A percentile compares a stretch with the other conserved stretches of the same genome.
phyloP scores from a whole-genome alignment of 139 green algal genomes.

The Picochlorum sp. region DNA sequence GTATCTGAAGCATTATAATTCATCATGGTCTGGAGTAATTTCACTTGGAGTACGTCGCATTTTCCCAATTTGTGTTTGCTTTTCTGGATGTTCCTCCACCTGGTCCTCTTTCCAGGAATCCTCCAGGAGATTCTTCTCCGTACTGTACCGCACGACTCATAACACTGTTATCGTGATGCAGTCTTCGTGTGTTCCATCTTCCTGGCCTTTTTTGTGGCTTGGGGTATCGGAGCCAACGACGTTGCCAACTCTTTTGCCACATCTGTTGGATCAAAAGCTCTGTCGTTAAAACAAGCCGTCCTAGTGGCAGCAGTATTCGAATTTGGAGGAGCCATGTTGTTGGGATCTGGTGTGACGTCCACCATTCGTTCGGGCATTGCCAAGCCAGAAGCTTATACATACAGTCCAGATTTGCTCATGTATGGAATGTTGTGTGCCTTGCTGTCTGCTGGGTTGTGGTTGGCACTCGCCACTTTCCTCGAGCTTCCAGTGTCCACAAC shows the following conservation, averaged over 20 bases:
- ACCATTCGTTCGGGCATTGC: conserved; percentile 38
- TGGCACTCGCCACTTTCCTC: conserved; percentile 41
- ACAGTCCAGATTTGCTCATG: conserved; percentile 42
- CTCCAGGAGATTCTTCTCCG: too few relatives aligned
- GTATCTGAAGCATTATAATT: background rate
- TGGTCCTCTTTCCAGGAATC: too few relatives aligned
- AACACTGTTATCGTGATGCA: background rate
- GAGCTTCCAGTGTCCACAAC: conserved; percentile 44
- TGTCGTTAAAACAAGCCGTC: conserved; percentile 27
- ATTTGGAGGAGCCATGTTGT: conserved; percentile 28
- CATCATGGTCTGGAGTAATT: conserved; percentile 2
- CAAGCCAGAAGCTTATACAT: conserved; percentile 23
- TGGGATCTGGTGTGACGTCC: conserved; percentile 40
- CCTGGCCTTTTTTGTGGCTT: conserved; percentile 25
- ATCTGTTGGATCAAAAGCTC: conserved; percentile 25
- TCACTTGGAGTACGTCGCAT: background rate
- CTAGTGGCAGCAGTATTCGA: conserved; percentile 32
- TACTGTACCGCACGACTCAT: too few relatives aligned
- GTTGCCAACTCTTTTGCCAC: conserved; percentile 13
- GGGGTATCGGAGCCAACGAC: conserved; percentile 33
- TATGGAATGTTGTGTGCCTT: conserved; percentile 58
- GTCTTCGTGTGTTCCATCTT: conserved; percentile 25
- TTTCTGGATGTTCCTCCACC: too few relatives aligned
- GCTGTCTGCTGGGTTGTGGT: conserved; percentile 40
- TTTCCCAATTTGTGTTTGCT: too few relatives aligned